Base-by-base conservation (phyloP, 768 basidiomycete species). In the Clavaria fumosa region DNA sequence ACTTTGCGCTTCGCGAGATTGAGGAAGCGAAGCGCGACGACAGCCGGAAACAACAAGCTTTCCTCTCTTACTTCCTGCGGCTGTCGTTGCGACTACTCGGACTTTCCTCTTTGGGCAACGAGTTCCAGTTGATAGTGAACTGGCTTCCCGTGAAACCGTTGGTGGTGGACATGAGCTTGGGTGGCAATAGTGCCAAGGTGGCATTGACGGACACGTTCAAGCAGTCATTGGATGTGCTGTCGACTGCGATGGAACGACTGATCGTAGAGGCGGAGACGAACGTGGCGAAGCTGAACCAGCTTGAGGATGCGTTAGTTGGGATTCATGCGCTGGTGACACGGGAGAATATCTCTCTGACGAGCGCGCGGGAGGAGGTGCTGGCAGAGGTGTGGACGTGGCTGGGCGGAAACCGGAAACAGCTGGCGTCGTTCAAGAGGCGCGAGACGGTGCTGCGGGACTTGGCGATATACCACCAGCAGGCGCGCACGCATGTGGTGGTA, bases 321-420 rank as follows among this genome's bases (percentile, higher is more conserved):
- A 47, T 86, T 15, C 64, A 81, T 45, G 75, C 74, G 23, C 51
- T 78, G 39, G 60, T 76, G 43, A 48, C 61, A 10, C 72, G 71
- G 24, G 83, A 86, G 50, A 67, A 75, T 40, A 49, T 50, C 0
- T 48, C 62, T 21, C 51, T 74, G 7, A 54, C 60, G 2, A 42
- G 49, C 0, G 71, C 63, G 36, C 65, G 62, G 41, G 59, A 63
- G 0, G 63, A 78, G 28, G 55, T 84, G 4, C 69, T 85, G 23
- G 64, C 68, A 2, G 58, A 72, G 17, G 62, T 86, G 9, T 85
- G 81, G 82, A 77, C 79, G 4, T 60, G 41, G 22, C 52, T 84
- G 1, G 82, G 81, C 0, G 70, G 74, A 2, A 82, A 84, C 48
- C 57, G 51, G 33, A 58, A 53, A 22, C 50, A 54, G 33, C 48